Conservation (phyloP, 495 filamentous ascomycete genomes). For the Collariella sp. region DNA sequence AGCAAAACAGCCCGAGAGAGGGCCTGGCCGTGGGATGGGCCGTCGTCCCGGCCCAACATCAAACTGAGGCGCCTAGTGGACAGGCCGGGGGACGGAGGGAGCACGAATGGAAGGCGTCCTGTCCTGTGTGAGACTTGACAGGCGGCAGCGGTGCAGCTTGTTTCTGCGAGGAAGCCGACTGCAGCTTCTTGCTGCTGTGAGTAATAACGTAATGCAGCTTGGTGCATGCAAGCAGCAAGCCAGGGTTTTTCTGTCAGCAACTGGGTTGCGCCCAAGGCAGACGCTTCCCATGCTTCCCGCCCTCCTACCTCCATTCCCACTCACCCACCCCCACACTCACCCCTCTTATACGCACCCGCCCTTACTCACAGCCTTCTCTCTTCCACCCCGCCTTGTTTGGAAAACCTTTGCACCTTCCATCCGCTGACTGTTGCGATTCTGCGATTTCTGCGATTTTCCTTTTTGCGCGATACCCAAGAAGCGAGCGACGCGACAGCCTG, state of each 20-base stretch:
- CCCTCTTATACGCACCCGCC: constrained; percentile 10
- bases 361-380: constrained; percentile 6
- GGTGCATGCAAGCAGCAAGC: constrained; percentile 5
- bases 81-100: too few relatives aligned
- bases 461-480: constrained; percentile 11
- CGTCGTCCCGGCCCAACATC: constrained; percentile 8
- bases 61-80: background rate
- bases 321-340: constrained; percentile 10
- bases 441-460: background rate
- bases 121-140: constrained; percentile 4
- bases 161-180: background rate
- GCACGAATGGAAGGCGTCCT: too few relatives aligned
- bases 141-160: constrained; percentile 8
- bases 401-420: constrained; percentile 1
- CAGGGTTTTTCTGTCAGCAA: constrained; percentile 6
- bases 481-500: background rate
- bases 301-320: constrained; percentile 3
- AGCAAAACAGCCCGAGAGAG: constrained; percentile 4
- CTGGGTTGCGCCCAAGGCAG: constrained; percentile 1
- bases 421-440: constrained; percentile 3
- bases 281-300: background rate
- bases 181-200: background rate
- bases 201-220: constrained; percentile 8
- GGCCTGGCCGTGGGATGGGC: constrained; percentile 1
- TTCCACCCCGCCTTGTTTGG: constrained; percentile 8